Evolutionary conservation across 2,329 filamentous ascomycete genomes (phyloP), one percentile per base, ranked within the genome.

Genomic region (Microdochium bolleyi): DNA sequence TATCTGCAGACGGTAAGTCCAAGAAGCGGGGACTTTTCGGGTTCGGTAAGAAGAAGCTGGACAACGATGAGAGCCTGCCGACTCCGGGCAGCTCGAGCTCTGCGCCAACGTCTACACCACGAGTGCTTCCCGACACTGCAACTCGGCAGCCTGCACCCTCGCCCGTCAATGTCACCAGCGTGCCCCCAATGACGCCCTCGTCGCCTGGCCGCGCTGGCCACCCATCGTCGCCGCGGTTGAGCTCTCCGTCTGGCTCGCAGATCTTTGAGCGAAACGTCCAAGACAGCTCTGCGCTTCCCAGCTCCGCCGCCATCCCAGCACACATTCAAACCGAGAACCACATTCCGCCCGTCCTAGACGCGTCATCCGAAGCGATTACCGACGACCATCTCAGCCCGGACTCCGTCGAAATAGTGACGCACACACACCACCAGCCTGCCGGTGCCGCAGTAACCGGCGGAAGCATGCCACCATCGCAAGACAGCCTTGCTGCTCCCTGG

Each of bases 261-360:
- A 96, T 97, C 62, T 97, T 97, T 66, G 92, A 97, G 74, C 88
- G 92, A 63, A 89, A 92, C 67, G 92, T 97, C 24, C 92, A 96
- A 69, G 92, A 96, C 63, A 82, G 82, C 62, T 75, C 80, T 27
- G 70, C 83, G n/a, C 73, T 80, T 41, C 87, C 90, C 55, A 84
- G 80, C 56, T 92, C 89, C 2, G 85, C 89, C 1, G 88, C 89
- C n/a, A 94, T 96, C 56, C 92, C 92, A 2, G 85, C 88, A 8
- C 92, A 97, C 65, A 95, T 97, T 62, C 84, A 92, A 61, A 96
- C 90, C 8, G 92, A 97, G 68, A 92, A 97, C 71, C 83, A 92
- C 66, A 96, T 97, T 60, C 92, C 92, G 8, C 82, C 92, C 0
- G 92, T 95, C 13, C 78, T 97, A 49, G 90, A 96, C 67, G 92